Base-by-base conservation (phyloP, 75 land plant genomes). In the Ceratopteris richardii region DNA sequence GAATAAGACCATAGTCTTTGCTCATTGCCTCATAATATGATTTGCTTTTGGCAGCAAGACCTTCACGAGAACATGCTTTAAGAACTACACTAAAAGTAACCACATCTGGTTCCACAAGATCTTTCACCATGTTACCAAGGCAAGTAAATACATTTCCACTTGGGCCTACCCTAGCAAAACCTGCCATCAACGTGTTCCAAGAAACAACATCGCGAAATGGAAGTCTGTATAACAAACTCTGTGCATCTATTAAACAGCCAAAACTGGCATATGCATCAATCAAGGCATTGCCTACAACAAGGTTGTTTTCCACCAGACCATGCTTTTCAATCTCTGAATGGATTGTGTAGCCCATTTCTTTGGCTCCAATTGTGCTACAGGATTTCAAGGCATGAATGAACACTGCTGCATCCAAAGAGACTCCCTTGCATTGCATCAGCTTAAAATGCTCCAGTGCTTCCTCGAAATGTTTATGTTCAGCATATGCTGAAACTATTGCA, bases 141-240 rank as follows among this genome's bases (percentile, higher is more conserved):
- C 52, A 29, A 31, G 40, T 4, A 43, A 74, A 31, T 18, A 66
- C 72, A 13, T 58, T 40, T 22, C n/a, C 58, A 7, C 39, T 66
- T 23, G 30, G 13, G 0, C 77, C 72, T 43, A 62, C 67, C 57
- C 57, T 36, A 41, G 67, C 66, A 64, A 63, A 74, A 2, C 77
- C 72, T 51, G 71, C 48, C 52, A 74, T 74, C 62, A 74, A 47
- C 16, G 77, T 33, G 46, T 64, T 74, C 77, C 77, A 74, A 33
- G 77, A 74, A 24, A 39, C 59, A 11, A 63, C 40, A 69, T 74
- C 77, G 10, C 57, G 76, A 24, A 31, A 10, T 1, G 9, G 20
- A 6, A 66, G 56, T 57, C 23, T 39, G 6, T 41, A 19, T 14
- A 66, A 66, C 29, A 66, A 46, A 24, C 39, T 33, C 14, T 44